These are phyloP conservation scores for Ganoderma meredithae DNA, from an alignment of 1,284 basidiomycete species.

Conservation along the genomic window DNA sequence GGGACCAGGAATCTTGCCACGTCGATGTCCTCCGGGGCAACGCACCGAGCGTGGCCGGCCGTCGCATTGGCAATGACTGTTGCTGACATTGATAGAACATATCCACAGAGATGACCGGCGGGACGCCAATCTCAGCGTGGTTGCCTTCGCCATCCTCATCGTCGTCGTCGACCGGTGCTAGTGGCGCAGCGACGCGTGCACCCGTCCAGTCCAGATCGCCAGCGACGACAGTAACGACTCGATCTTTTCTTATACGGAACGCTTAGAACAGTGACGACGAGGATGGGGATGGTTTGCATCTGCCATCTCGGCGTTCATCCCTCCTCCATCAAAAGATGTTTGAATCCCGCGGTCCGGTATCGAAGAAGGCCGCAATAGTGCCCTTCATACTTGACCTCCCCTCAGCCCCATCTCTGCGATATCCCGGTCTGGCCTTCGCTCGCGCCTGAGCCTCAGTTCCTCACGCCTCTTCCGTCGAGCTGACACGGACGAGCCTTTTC, in stretches of 20 bases:
- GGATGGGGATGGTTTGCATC: conserved; percentile 22
- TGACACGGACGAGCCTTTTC: conserved; percentile 2
- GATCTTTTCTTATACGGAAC: conserved; percentile 20
- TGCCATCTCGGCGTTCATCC: conserved; percentile 36
- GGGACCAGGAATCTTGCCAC: conserved; percentile 15
- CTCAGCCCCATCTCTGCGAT: conserved; percentile 38
- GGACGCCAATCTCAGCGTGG: conserved; percentile 30
- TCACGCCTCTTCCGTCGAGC: conserved; percentile 27
- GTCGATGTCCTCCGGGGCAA: neutral
- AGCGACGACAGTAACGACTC: conserved; percentile 12
- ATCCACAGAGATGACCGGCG: conserved; percentile 13
- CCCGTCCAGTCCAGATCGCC: neutral
- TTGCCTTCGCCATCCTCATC: conserved; percentile 37
- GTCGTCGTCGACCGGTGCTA: conserved; percentile 33
- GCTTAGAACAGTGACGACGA: conserved; percentile 26
- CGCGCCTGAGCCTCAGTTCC: conserved; percentile 30
- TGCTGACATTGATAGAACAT: neutral
- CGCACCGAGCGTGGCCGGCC: neutral
- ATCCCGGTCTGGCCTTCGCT: conserved; percentile 40
- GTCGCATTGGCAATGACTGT: conserved; percentile 1
- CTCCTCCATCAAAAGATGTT: conserved; percentile 41
- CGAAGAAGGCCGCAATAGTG: conserved; percentile 28
- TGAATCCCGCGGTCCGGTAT: conserved; percentile 36
- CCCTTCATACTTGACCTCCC: conserved; percentile 37
- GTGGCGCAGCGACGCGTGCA: conserved; percentile 28